Evolutionary conservation across 768 basidiomycete genomes (phyloP), one percentile per base, ranked within the genome.

Genomic region (Suillus ampliporus): DNA sequence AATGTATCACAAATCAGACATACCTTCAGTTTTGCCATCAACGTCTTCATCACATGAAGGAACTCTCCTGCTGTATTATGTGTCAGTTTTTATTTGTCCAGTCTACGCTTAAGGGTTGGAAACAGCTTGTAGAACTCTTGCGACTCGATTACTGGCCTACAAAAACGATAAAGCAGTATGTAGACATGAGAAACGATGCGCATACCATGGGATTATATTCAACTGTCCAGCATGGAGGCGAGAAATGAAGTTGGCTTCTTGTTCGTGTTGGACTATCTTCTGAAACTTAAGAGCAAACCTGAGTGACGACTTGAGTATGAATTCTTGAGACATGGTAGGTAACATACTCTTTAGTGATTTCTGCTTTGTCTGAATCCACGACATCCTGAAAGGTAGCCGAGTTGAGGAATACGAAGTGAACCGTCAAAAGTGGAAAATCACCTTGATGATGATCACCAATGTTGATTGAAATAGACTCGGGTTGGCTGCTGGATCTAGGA

Each of bases 21-120:
- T 51, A 84, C 87, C 80, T 88, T 88, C 51, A 89, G 67, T 62
- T 89, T 89, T 13, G 87, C 87, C 87, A 89, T 89, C 47, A 89
- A 64, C 0, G 85, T 85, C 71, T 89, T 89, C 68, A 89, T 74
- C 4, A 82, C 78, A 44, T 82, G 80, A 5, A 88, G 72, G 65
- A 89, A 89, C 62, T 84, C 79, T 17, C 82, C 83, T 0, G 84
- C 87, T 0, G 79, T 76, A 0, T 70, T 72, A 65, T 88, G 86
- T 0, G 86, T 85, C 3, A 82, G 60, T 4, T 67, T 62, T 61
- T 87, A 86, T 48, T 76, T 74, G 63, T 88, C 83, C 7, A 89
- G 69, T 5, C 75, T 73, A 57, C 72, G 74, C 64, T 83, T 85
- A 37, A 89, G 64, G 0, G 73, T 70, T 0, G 77, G 76, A 61